Evolutionary conservation across 2,329 filamentous ascomycete species (phyloP).

Genomic region (Kalmusia sp.): DNA sequence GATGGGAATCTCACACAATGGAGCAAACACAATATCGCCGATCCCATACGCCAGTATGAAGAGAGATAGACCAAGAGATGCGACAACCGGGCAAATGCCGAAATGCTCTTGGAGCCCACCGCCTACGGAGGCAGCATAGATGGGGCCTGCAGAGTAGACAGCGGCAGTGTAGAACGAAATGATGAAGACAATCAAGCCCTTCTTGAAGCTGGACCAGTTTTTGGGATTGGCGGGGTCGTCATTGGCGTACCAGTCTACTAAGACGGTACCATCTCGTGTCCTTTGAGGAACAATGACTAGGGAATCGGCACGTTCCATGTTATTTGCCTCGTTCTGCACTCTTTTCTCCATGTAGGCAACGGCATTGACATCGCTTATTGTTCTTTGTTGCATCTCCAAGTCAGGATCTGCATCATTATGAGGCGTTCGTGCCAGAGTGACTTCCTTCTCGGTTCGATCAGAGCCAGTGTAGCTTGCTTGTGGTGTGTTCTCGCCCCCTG

Average conservation of each 20-base stretch:
- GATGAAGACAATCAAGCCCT: neutral
- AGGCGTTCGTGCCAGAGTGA: no score
- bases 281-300: no score
- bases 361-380: no score
- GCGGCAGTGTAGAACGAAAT: neutral
- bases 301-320: no score
- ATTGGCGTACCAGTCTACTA: neutral
- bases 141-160: neutral
- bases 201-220: neutral
- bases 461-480: no score
- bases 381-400: no score
- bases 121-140: neutral
- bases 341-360: no score
- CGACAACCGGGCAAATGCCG: neutral
- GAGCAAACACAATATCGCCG: neutral
- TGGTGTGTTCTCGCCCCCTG: no score
- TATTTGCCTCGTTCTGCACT: no score
- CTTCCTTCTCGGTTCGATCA: no score
- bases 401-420: no score
- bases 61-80: neutral
- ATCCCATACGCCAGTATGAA: neutral
- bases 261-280: neutral
- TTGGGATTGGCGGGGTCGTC: neutral
- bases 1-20: neutral
- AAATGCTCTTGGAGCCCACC: neutral